Evolutionary conservation across 2,329 filamentous ascomycete genomes (phyloP), one percentile per base, ranked within the genome.

Genomic region (Daldinia eschscholtzii): DNA sequence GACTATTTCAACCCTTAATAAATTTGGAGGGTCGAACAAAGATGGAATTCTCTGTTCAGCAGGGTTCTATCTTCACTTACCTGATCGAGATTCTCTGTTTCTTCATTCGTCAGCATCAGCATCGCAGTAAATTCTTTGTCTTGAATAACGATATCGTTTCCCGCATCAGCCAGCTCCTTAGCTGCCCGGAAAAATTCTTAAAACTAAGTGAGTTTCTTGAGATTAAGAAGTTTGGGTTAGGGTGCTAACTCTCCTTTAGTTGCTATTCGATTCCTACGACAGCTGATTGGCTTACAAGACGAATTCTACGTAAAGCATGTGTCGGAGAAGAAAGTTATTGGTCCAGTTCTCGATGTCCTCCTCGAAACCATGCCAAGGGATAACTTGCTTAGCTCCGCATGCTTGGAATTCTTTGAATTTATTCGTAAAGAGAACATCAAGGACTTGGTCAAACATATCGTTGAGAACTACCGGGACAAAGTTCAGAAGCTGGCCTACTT

Each of bases 31-130:
- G 87, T 58, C 87, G 89, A 68, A 79, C 86, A 44, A 88, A 93
- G 74, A 86, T 92, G 81, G 85, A 90, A 68, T 90, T 98, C 72
- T 87, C 88, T 26, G 91, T 93, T 61, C 90, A 96, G 75, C 91
- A 97, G 79, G 93, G 96, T 28, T 93, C 93, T n/a, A 87, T 98
- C 70, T 97, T 94, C 80, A 91, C 90, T 20, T 96, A 98, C 78
- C 84, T 99, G 57, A 92, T 98, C 61, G 96, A 99, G 78, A 93
- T 98, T 30, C 86, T 98, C 57, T 94, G 92, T 78, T 98, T 97
- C 82, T 98, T 98, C 79, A 90, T 98, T 71, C 90, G 94, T 44
- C 93, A 97, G 76, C 95, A 98, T 80, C 88, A 92, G 44, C 90
- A 93, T 75, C 90, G 93, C 74, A 94, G 92, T 83, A 96, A 97